A percentile compares a stretch with the other conserved stretches of the same genome.
These are phyloP conservation scores for Micractinium sp. DNA, from an alignment of 139 green algal genomes.

Conservation along the genomic window DNA sequence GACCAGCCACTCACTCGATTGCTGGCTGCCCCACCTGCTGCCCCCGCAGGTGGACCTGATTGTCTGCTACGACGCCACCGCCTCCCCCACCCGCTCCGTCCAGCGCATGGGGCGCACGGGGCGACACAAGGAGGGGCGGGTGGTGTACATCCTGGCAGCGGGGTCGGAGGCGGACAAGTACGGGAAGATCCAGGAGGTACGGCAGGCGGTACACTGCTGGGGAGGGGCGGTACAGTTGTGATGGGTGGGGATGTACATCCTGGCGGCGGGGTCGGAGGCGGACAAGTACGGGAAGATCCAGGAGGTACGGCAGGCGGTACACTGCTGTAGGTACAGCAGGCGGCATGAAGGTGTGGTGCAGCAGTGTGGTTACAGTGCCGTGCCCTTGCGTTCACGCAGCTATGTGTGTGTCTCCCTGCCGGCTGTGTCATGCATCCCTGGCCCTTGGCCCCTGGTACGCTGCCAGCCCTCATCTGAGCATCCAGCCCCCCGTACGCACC, in stretches of 20 bases:
- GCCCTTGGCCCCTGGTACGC: no score
- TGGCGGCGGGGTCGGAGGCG: slow-evolving; percentile 72
- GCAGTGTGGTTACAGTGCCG: no score
- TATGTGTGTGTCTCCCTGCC: no score
- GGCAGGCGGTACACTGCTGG: neutral
- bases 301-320: slow-evolving; percentile 22
- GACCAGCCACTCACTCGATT: no score
- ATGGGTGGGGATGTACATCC: slow-evolving; percentile 84
- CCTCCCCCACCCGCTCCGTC: slow-evolving; percentile 78
- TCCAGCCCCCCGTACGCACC: neutral
- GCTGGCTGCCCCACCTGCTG: neutral
- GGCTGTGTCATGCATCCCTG: no score
- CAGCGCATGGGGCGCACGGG: slow-evolving; percentile 95
- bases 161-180: slow-evolving; percentile 77
- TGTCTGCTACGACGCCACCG: slow-evolving; percentile 88
- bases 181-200: slow-evolving; percentile 49
- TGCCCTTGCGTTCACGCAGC: no score
- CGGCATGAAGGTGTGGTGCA: no score
- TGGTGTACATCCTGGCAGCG: slow-evolving; percentile 85
- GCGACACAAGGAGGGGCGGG: slow-evolving; percentile 78
- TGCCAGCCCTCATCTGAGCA: neutral
- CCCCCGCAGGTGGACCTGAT: slow-evolving; percentile 89
- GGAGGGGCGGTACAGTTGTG: slow-evolving; percentile 17
- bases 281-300: slow-evolving; percentile 63
- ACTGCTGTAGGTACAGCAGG: no score